Percentiles rank a stretch among this genome's conserved stretches.
These are phyloP conservation scores for Lecanicillium sp. DNA, from an alignment of 2,329 filamentous ascomycete species.

Conservation along the genomic window DNA sequence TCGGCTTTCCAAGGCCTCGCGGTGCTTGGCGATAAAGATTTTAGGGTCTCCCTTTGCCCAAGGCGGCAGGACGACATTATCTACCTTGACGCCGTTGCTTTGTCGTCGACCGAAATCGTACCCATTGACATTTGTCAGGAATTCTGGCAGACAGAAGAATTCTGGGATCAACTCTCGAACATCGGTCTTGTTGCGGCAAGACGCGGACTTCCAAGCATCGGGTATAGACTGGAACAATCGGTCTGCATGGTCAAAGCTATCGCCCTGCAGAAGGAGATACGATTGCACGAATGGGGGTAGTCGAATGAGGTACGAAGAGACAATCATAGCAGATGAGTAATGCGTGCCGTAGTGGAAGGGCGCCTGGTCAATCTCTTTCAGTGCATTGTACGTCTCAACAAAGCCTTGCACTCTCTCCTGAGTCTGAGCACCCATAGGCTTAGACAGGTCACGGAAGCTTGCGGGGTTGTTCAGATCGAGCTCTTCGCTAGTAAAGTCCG, in stretches of 20 bases:
- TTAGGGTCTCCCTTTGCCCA: conserved; percentile 97
- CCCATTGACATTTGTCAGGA: conserved; percentile 85
- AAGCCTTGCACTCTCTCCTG: conserved; percentile 70
- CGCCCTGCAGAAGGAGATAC: conserved; percentile 90
- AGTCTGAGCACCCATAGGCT: conserved; percentile 93
- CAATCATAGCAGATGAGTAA: conserved; percentile 98
- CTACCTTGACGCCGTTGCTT: conserved; percentile 70
- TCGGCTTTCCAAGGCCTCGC: conserved; percentile 90
- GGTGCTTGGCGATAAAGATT: conserved; percentile 90
- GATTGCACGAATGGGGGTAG: conserved; percentile 95
- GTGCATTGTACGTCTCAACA: conserved; percentile 74
- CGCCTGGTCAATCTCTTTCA: conserved; percentile 86
- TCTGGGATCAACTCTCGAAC: conserved; percentile 93
- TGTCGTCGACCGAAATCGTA: conserved; percentile 92
- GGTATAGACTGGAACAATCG: conserved; percentile 90
- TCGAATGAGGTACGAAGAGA: conserved; percentile 91
- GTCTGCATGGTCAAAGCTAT: conserved; percentile 92
- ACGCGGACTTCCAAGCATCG: conserved; percentile 86
- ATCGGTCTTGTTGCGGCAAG: conserved; percentile 84
- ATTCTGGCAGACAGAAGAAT: conserved; percentile 95
- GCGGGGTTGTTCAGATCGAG: conserved; percentile 78
- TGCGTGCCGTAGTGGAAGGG: conserved; percentile 98
- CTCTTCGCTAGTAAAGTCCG: conserved; percentile 92
- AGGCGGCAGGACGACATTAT: conserved; percentile 81
- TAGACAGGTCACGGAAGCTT: conserved; percentile 84